Evolutionary conservation across 2,329 filamentous ascomycete species (phyloP).

Genomic region (Xylariaceae sp.): DNA sequence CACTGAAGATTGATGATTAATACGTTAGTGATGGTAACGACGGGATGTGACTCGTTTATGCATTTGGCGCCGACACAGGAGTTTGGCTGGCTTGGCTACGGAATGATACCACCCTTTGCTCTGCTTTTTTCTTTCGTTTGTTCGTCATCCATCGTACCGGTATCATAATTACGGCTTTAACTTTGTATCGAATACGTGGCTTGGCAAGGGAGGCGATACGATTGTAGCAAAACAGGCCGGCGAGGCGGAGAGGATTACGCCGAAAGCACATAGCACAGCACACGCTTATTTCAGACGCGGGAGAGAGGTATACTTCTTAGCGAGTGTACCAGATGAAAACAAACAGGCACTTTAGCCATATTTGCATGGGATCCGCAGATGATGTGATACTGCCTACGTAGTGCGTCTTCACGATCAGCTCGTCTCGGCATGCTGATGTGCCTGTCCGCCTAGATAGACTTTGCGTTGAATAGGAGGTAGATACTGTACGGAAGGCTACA

Average conservation of each 20-base stretch:
- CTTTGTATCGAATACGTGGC: slow-evolving; percentile 13
- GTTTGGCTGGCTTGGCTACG: slow-evolving; percentile 18
- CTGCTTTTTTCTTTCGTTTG: not conserved
- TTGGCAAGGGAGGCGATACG: slow-evolving; percentile 1
- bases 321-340: slow-evolving; percentile 7
- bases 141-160: slow-evolving; percentile 10
- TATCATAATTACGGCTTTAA: slow-evolving; percentile 13
- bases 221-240: slow-evolving; percentile 8
- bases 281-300: slow-evolving; percentile 4
- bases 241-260: slow-evolving; percentile 1
- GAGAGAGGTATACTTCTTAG: not conserved
- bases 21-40: not conserved
- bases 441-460: not conserved
- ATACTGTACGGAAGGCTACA: not conserved
- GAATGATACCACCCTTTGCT: slow-evolving; percentile 13
- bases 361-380: not conserved
- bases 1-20: slow-evolving; percentile 32
- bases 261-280: slow-evolving; percentile 10
- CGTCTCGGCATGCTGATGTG: not conserved
- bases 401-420: not conserved
- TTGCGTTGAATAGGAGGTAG: not conserved
- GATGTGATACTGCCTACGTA: not conserved
- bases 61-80: slow-evolving; percentile 4
- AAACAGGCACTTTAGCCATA: not conserved
- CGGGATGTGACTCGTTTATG: slow-evolving; percentile 3